Evolutionary conservation across 305 asterid genomes (phyloP), one percentile per base, ranked within the genome.

Genomic region (Fraxinus platypoda): DNA sequence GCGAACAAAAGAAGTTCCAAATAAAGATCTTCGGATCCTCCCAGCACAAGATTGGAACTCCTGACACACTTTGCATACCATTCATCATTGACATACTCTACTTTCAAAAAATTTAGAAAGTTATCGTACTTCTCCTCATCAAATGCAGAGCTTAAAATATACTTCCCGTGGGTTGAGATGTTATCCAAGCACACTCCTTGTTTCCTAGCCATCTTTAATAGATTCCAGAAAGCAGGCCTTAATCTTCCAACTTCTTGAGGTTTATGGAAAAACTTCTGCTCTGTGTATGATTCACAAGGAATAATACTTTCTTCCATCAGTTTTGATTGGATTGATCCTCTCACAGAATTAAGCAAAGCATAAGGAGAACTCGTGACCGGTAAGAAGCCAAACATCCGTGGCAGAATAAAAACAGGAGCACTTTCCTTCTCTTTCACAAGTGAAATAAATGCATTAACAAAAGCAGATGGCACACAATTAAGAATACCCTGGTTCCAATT

Each of bases 21-120:
- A 70, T 87, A 87, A 30, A 84, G 54, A 80, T 84, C 81, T 26
- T 84, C 89, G 2, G 89, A 80, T 25, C 78, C 85, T 64, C 82
- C 83, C 81, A 30, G 25, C 6, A 84, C 86, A 46, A 87, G 74
- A 85, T 84, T 81, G 71, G 88, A 84, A 77, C 89, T 87, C 57
- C 62, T 76, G 59, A 87, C 77, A 72, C 89, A 87, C 78, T 74
- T 87, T 8, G 85, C 78, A 77, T 87, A 87, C 89, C 89, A 87
- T 59, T 78, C 88, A 74, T 35, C 78, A 17, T 84, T 78, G 4
- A 87, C 89, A 25, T 73, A 31, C 34, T 80, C 31, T 35, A 87
- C 74, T 57, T 30, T 88, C 83, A 87, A 74, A 80, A 87, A 87
- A 31, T 35, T 26, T 25, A 87, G 71, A 8, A 87, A 19, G 75